Conservation (phyloP, 2,329 filamentous ascomycete genomes). For the Periconia sp. region DNA sequence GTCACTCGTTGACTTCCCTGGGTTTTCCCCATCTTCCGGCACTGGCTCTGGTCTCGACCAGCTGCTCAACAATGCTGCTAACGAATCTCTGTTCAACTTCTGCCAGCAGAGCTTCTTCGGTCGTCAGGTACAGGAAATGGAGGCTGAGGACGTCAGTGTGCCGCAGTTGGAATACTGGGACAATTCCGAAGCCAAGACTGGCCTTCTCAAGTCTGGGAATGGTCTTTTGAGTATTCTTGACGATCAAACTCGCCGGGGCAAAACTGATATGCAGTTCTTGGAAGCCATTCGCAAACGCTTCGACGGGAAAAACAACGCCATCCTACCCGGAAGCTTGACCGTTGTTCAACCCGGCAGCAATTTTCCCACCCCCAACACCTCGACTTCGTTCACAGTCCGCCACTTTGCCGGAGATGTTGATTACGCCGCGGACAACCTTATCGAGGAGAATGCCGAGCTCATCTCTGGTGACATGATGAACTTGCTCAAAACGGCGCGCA, state of each 20-base stretch:
- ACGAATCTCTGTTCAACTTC: slow-evolving; percentile 89
- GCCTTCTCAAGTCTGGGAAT: slow-evolving; percentile 87
- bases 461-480: slow-evolving; percentile 96
- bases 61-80: slow-evolving; percentile 90
- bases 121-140: slow-evolving; percentile 86
- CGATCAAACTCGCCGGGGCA: slow-evolving; percentile 88
- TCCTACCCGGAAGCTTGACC: slow-evolving; percentile 74
- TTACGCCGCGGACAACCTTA: slow-evolving; percentile 80
- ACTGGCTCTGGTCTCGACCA: slow-evolving; percentile 89
- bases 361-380: slow-evolving; percentile 79
- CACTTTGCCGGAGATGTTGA: slow-evolving; percentile 98
- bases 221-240: slow-evolving; percentile 92
- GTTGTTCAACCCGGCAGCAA: slow-evolving; percentile 83
- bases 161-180: slow-evolving; percentile 96
- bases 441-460: slow-evolving; percentile 95
- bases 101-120: slow-evolving; percentile 96
- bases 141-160: slow-evolving; percentile 89
- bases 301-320: slow-evolving; percentile 89
- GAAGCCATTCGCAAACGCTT: slow-evolving; percentile 92
- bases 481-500: slow-evolving; percentile 84
- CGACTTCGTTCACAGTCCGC: slow-evolving; percentile 83
- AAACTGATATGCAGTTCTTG: slow-evolving; percentile 84
- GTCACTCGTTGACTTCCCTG: slow-evolving; percentile 94
- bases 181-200: slow-evolving; percentile 91
- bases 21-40: slow-evolving; percentile 81